Base-by-base conservation (phyloP, 2,329 filamentous ascomycete genomes). In the Furcasterigmium furcatum region DNA sequence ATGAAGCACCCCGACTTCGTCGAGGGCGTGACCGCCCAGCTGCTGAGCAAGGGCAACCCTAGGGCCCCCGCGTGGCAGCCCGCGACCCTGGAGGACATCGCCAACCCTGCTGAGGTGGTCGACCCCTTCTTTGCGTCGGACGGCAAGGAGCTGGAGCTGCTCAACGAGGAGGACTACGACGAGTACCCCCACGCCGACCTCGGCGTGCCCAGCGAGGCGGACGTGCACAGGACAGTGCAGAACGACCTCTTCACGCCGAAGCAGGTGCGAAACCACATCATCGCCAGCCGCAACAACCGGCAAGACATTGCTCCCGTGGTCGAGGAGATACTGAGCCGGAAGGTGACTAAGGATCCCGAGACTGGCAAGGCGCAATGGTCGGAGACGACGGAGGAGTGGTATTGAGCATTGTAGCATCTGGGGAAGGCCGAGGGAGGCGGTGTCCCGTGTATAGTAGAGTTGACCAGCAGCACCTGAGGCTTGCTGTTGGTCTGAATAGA, bases 1-100 rank as follows among this genome's bases (percentile, higher is more conserved):
- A 97, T 99, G 92, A 76, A 77, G 46, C 86, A 94, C 63, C 87
- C 82, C 5, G 94, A 99, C 67, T 99, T 99, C 60, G 84, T 84
- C 36, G 89, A 95, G 68, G 94, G 94, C 44, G 92, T 99, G n/a
- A 82, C 82, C 43, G 85, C 90, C 20, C 79, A 86, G 41, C 77
- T 99, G 34, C 79, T 94, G 56, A 77, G 82, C 59, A 90, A 90
- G 68, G 55, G 69, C 52, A 43, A 43, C 21, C 30, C 41, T 5
- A 29, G 41, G 4, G 73, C 74, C 19, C 88, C 91, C 2, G 71
- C 76, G 50, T 99, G 94, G 94, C 66, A 85, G 52, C 91, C 91
- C 4, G 76, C 79, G 36, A 81, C 77, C 7, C 74, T 97, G 2
- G 75, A 81, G n/a, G 83, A 86, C 30, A 80, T 95, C 44, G 65